Evolutionary conservation across 345 rosid genomes (phyloP), one percentile per base, ranked within the genome.

Genomic region (Psidium guajava): DNA sequence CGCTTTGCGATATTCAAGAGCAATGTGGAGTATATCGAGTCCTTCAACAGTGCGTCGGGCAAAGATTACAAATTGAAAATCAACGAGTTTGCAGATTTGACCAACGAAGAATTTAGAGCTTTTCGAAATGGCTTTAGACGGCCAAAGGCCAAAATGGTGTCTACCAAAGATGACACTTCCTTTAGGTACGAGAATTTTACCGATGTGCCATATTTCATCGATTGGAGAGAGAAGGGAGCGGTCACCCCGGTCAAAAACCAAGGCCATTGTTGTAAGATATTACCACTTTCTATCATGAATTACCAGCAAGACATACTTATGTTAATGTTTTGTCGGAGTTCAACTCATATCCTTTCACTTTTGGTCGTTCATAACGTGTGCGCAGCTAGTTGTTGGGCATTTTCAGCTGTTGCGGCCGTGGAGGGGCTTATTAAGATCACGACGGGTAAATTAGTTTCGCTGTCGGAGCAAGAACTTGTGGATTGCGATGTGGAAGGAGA

Each of bases 301-400:
- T 42, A 57, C 49, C 40, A 54, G 54, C 27, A 14, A 13, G 58
- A 73, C 36, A n/a, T n/a, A 75, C n/a, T 42, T 25, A 57, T 28
- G 75, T 24, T 59, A 49, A 20, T 40, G 16, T 61, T 61, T 28
- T 9, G 28, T 32, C 32, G 2, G 47, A 8, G 13, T 32, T 32
- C 47, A 69, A 16, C 77, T 69, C 77, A 18, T 21, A 32, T n/a
- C 77, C 44, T 69, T 8, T 69, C 77, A 32, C 8, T 64, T 15
- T 16, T 21, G 47, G 44, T 69, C 20, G 61, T 51, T 49, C 5
- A 8, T 22, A 51, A 28, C 51, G 16, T 21, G 49, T 21, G 2
- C 6, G 69, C n/a, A 93, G 96, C 90, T 83, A 88, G 92, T 82
- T 94, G 95, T 44, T 94, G 98, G 98, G 96, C 98, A 53, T 96